Evolutionary conservation across 2,329 filamentous ascomycete genomes (phyloP), one percentile per base, ranked within the genome.

Genomic region (Penicillium expansum): DNA sequence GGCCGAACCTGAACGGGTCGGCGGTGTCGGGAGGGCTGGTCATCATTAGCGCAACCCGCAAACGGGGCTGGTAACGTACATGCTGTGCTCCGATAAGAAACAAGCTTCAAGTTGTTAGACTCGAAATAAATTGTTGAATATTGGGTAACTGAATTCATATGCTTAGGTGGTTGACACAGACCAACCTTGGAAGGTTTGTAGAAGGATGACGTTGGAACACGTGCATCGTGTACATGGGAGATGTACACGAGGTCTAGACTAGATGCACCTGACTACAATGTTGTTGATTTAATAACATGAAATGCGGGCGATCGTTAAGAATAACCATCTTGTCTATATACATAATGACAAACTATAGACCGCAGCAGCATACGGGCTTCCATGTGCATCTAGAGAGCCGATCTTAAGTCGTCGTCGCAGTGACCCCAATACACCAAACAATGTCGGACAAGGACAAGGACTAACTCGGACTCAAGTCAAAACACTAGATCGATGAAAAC

Each of bases 151-250:
- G 9, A 22, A 4, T 27, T 29, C 22, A 27, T 7, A 11, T 29
- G 41, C 16, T n/a, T 9, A 13, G 14, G 41, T 27, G 9, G 24
- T 24, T 24, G 24, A 24, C 5, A 5, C n/a, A n/a, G n/a, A n/a
- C n/a, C n/a, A 5, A 24, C 24, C 24, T 24, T 16, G n/a, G 24
- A 48, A 53, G 43, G 33, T 39, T 53, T 39, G 43, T 44, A 42
- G 41, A 48, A 51, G 24, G 30, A 65, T 66, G 61, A 65, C 62
- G 62, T 63, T 55, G 55, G n/a, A 37, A 57, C 55, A 63, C 55
- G 50, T 54, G 45, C 13, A 5, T 50, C 20, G 38, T 49, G 18
- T 32, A 32, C 43, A n/a, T 29, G 41, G 16, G 24, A n/a, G 9
- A n/a, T n/a, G 14, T n/a, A 47, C 30, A 18, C 16, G 7, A 22